These are phyloP conservation scores for Mycena albidolilacea DNA, from an alignment of 768 basidiomycete species.

Conservation along the genomic window DNA sequence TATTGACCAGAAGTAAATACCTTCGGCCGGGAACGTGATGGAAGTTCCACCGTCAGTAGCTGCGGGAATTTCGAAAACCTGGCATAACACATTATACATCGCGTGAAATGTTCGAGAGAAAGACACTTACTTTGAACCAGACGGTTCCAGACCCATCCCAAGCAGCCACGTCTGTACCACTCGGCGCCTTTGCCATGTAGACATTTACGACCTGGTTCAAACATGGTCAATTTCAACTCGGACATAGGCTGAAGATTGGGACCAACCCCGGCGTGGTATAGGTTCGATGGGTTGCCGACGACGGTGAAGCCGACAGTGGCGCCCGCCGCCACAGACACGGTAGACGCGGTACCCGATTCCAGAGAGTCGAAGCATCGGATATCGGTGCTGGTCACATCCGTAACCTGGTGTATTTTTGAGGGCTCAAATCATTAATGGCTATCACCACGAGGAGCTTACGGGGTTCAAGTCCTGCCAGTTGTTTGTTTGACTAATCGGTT, in stretches of 20 bases:
- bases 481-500: constrained; percentile 29
- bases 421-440: neutral
- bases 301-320: constrained; percentile 41
- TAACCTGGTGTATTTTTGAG: constrained; percentile 5
- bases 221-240: neutral
- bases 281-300: constrained; percentile 5
- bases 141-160: constrained; percentile 37
- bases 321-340: constrained; percentile 49
- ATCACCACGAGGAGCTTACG: neutral
- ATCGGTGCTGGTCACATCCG: constrained; percentile 24
- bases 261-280: constrained; percentile 24
- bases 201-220: constrained; percentile 29
- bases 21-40: constrained; percentile 48
- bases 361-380: constrained; percentile 29
- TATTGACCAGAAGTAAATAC: neutral
- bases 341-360: constrained; percentile 44
- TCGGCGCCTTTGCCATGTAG: constrained; percentile 34
- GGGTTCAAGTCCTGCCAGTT: constrained; percentile 35
- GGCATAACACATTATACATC: neutral
- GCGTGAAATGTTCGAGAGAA: neutral
- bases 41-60: constrained; percentile 50
- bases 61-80: constrained; percentile 49
- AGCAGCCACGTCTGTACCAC: constrained; percentile 23
- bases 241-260: neutral
- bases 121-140: constrained; percentile 52